A percentile compares a stretch with the other conserved stretches of the same genome.
phyloP scores from a whole-genome alignment of 306 rosid species.

The Vigna angularis region DNA sequence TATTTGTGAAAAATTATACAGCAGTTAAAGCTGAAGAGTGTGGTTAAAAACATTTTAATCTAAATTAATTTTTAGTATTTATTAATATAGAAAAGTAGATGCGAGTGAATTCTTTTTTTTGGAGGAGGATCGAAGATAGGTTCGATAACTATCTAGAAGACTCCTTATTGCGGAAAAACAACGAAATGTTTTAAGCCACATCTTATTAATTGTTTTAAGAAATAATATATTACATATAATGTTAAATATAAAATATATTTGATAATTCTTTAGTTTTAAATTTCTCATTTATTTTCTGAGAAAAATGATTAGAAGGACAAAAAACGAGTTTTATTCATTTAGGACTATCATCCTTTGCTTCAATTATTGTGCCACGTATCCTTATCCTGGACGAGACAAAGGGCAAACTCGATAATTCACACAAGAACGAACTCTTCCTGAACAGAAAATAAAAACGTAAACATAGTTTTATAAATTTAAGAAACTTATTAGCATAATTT shows the following conservation, averaged over 20 bases:
- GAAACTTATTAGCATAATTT: no score
- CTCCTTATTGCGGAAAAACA: neutral
- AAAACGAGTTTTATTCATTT: neutral
- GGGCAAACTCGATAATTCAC: slow-evolving; percentile 39
- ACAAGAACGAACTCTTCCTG: neutral
- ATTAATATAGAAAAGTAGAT: neutral
- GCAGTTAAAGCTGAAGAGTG: neutral
- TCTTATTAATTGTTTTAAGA: neutral
- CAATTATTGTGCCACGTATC: slow-evolving; percentile 51
- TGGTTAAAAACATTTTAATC: neutral
- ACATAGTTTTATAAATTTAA: neutral
- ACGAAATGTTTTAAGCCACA: slow-evolving; percentile 38
- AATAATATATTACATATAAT: neutral
- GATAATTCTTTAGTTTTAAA: neutral
- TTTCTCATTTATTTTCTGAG: neutral
- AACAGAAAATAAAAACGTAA: neutral
- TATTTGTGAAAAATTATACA: neutral
- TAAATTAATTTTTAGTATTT: neutral
- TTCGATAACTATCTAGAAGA: slow-evolving; percentile 31
- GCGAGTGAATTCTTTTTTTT: neutral
- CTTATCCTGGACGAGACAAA: slow-evolving; percentile 16
- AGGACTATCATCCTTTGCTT: neutral
- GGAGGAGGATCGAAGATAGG: neutral
- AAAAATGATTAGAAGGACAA: neutral
- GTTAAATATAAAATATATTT: neutral